Conservation (phyloP, 108 stramenopile species). For the Parietichytrium sp. region DNA sequence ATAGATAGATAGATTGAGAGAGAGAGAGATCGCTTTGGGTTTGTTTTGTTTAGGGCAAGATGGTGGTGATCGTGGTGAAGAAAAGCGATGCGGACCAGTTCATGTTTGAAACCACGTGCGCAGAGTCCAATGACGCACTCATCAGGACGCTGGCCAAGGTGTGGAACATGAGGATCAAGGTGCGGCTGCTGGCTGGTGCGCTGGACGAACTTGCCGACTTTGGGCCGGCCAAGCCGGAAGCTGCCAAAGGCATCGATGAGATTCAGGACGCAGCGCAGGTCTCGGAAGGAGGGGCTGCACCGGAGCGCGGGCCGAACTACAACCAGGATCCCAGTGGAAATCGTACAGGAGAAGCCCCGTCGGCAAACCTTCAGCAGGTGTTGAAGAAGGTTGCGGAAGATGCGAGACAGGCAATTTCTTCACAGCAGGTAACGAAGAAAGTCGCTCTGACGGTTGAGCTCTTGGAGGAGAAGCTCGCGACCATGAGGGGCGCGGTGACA, state of each 20-base stretch:
- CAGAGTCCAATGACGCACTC: constrained; percentile 66
- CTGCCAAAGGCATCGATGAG: constrained; percentile 63
- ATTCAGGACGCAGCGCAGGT: constrained; percentile 57
- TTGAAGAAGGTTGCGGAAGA: neutral
- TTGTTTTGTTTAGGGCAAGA: too few species aligned
- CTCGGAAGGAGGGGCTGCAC: neutral
- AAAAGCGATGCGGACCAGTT: constrained; percentile 64
- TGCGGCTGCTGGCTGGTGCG: constrained; percentile 59
- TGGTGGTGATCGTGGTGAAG: constrained; percentile 72
- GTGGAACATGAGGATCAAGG: constrained; percentile 65
- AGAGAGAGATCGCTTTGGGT: too few species aligned
- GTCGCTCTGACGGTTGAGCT: constrained; percentile 50
- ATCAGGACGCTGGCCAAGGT: constrained; percentile 69
- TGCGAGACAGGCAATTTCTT: neutral
- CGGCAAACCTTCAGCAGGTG: constrained; percentile 29
- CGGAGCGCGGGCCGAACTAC: neutral
- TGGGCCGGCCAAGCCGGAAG: constrained; percentile 66
- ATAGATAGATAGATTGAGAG: too few species aligned
- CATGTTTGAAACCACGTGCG: constrained; percentile 70
- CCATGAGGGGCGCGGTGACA: constrained; percentile 72
- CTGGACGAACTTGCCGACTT: constrained; percentile 62
- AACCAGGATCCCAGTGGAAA: constrained; percentile 24
- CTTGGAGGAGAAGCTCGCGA: constrained; percentile 70
- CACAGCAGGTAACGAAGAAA: neutral
- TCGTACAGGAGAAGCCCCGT: constrained; percentile 39